Percentiles rank a stretch among this genome's conserved stretches.
Conservation (phyloP, 2,329 filamentous ascomycete species). For the Chrysosporium queenslandicum region DNA sequence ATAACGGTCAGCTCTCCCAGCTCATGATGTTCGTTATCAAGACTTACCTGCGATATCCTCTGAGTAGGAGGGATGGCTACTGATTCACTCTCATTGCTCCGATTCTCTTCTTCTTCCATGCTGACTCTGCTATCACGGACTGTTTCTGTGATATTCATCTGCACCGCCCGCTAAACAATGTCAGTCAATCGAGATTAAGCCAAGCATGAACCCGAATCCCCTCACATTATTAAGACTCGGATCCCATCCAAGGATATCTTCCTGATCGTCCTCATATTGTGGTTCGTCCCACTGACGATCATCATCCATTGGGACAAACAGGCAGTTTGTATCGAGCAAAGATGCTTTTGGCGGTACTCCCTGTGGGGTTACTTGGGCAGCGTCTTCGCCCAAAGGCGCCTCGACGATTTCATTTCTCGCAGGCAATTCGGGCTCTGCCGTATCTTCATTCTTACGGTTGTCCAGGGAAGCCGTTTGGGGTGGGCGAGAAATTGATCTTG, state of each 20-base stretch:
- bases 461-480: constrained; percentile 15
- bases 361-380: constrained; percentile 5
- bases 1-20: constrained; percentile 19
- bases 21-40: not conserved
- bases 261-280: constrained; percentile 43
- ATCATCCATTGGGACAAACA: constrained; percentile 54
- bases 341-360: constrained; percentile 22
- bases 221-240: constrained; percentile 43
- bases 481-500: constrained; percentile 30
- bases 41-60: constrained; percentile 38
- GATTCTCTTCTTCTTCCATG: constrained; percentile 14
- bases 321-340: constrained; percentile 45
- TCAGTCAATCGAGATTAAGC: not conserved
- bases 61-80: constrained; percentile 38
- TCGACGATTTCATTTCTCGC: constrained; percentile 20
- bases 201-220: not conserved
- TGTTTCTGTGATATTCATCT: constrained; percentile 22
- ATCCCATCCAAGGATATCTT: constrained; percentile 54
- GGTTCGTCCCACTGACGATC: constrained; percentile 51
- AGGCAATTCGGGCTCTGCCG: not conserved
- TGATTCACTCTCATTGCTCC: not conserved
- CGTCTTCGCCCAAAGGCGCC: not conserved
- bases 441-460: constrained; percentile 9
- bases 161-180: constrained; percentile 24
- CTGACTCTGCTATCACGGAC: constrained; percentile 30